These are phyloP conservation scores for Ophiostoma australiae DNA, from an alignment of 2,329 filamentous ascomycete genomes.

Conservation along the genomic window DNA sequence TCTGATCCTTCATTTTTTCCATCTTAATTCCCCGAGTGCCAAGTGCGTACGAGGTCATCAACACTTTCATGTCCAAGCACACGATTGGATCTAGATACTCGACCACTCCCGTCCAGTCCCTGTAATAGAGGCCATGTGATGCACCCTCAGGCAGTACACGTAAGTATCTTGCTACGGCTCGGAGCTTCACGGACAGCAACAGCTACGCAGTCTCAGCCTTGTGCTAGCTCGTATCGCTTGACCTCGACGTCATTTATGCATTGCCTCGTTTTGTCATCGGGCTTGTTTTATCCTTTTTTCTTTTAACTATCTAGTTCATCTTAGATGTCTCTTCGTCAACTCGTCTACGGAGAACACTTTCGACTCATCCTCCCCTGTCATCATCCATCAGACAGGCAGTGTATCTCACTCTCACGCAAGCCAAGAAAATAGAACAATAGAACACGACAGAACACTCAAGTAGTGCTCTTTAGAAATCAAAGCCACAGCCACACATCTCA, in stretches of 20 bases:
- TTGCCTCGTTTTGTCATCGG: not conserved
- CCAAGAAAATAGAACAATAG: slow-evolving; percentile 9
- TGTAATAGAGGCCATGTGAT: not conserved
- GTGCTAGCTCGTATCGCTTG: not conserved
- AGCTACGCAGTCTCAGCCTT: not conserved
- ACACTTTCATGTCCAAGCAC: not conserved
- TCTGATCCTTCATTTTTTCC: not conserved
- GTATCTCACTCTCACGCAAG: not conserved
- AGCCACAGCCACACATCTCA: slow-evolving; percentile 9
- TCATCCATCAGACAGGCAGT: slow-evolving; percentile 1
- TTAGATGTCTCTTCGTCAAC: not conserved
- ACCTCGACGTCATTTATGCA: slow-evolving; percentile 1
- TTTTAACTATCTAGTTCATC: not conserved
- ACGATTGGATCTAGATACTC: not conserved
- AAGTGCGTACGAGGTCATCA: not conserved
- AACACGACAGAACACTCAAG: not conserved
- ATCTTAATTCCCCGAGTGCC: not conserved
- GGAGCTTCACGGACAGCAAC: not conserved
- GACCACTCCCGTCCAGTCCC: not conserved
- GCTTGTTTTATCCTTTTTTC: not conserved
- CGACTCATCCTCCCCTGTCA: slow-evolving; percentile 3
- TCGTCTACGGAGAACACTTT: not conserved
- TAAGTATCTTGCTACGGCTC: not conserved
- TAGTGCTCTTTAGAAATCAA: not conserved
- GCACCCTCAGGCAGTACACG: not conserved